Conservation (phyloP, 2,329 filamentous ascomycete genomes). For the Fusarium ambrosium region DNA sequence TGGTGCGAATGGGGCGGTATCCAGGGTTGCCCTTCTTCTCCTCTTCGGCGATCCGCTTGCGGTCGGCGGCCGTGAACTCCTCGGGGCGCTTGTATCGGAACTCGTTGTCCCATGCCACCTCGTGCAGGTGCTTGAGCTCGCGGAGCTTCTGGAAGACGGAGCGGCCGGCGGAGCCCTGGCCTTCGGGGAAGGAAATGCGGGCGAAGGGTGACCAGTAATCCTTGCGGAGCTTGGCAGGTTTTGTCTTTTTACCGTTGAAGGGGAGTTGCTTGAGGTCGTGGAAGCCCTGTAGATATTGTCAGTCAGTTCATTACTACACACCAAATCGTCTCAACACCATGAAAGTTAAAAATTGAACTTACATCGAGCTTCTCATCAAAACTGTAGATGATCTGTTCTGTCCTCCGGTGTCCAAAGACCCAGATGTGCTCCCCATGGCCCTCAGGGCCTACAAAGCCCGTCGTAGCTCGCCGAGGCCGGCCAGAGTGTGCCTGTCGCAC, state of each 20-base stretch:
- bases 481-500: conserved; percentile 55
- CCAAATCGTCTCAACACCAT: neutral
- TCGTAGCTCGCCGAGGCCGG: conserved; percentile 38
- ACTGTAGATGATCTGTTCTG: conserved; percentile 67
- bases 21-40: conserved; percentile 47
- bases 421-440: conserved; percentile 71
- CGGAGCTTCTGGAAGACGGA: conserved; percentile 74
- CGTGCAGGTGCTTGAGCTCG: conserved; percentile 73
- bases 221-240: conserved; percentile 73
- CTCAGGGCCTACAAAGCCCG: conserved; percentile 48
- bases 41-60: conserved; percentile 51
- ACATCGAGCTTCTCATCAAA: conserved; percentile 62
- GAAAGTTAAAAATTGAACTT: conserved; percentile 40
- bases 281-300: conserved; percentile 48
- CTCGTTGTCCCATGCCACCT: conserved; percentile 70
- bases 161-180: conserved; percentile 67
- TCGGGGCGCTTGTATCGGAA: conserved; percentile 57
- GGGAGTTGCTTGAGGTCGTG: conserved; percentile 69
- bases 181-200: conserved; percentile 68
- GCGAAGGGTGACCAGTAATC: conserved; percentile 76
- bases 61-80: conserved; percentile 52
- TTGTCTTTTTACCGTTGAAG: conserved; percentile 77
- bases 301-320: conserved; percentile 1
- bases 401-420: conserved; percentile 65
- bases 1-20: conserved; percentile 53